Evolutionary conservation across 1,284 basidiomycete genomes (phyloP).

Genomic region (Leccinum fallax): DNA sequence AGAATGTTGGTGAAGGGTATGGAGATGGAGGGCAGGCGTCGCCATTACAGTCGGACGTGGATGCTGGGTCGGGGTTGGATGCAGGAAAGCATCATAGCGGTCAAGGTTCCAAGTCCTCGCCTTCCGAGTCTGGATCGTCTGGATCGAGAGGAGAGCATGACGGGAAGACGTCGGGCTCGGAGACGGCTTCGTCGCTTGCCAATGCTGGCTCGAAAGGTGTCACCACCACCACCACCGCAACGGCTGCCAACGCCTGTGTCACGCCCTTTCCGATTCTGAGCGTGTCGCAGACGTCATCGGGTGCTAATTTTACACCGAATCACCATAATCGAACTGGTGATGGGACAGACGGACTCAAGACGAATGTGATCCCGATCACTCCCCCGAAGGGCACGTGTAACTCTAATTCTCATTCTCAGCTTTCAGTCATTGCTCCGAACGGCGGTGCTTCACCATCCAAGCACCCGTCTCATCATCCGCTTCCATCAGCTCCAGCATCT

Average conservation of each 20-base stretch:
- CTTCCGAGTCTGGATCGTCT: no score
- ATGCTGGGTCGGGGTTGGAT: background rate
- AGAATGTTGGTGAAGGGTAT: background rate
- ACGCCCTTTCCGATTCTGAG: conserved; percentile 31
- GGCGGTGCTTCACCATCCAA: no score
- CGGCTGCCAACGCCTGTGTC: background rate
- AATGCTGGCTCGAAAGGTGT: no score
- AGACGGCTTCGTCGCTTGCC: no score
- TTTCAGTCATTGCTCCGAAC: background rate
- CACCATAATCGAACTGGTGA: background rate
- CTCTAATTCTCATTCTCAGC: background rate
- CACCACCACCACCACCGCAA: background rate
- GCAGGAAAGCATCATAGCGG: no score
- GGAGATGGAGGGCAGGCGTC: background rate
- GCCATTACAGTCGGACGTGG: conserved; percentile 1
- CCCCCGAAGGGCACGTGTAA: conserved; percentile 7
- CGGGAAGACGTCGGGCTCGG: no score
- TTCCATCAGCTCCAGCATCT: no score
- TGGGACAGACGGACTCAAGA: conserved; percentile 7
- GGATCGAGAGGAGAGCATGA: no score
- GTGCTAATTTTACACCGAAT: background rate
- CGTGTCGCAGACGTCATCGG: conserved; percentile 6
- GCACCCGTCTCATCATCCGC: no score
- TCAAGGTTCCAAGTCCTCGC: no score
- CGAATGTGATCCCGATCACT: conserved; percentile 2